These are phyloP conservation scores for Ustilago hordei DNA, from an alignment of 1,284 basidiomycete species.

Conservation along the genomic window DNA sequence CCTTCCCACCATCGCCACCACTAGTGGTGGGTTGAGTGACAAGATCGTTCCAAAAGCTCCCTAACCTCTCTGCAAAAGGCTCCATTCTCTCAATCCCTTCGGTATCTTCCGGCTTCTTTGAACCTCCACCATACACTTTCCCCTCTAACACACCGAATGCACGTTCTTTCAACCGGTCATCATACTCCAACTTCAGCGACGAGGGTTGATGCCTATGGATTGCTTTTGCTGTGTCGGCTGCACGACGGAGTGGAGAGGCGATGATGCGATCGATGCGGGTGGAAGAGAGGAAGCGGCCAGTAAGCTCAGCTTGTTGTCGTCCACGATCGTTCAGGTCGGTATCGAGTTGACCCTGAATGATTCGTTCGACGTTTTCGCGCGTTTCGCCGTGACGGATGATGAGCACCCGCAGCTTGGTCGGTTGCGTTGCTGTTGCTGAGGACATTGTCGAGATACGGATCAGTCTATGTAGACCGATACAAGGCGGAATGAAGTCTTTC, in stretches of 20 bases:
- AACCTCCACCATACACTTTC: constrained; percentile 49
- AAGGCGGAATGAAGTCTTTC: neutral
- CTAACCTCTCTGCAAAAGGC: constrained; percentile 50
- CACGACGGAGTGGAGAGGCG: constrained; percentile 58
- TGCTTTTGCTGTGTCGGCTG: constrained; percentile 42
- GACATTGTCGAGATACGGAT: neutral
- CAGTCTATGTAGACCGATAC: neutral
- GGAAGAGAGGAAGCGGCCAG: constrained; percentile 48
- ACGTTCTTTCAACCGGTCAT: constrained; percentile 62
- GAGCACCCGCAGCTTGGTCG: constrained; percentile 44
- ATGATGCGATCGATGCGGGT: constrained; percentile 59
- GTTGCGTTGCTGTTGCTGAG: neutral
- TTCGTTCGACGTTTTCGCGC: constrained; percentile 62
- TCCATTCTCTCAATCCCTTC: constrained; percentile 59
- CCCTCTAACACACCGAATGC: constrained; percentile 65
- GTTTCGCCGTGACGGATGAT: constrained; percentile 68
- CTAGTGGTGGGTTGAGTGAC: constrained; percentile 9
- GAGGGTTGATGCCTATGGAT: constrained; percentile 25
- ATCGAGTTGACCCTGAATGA: constrained; percentile 68
- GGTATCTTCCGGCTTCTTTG: constrained; percentile 55
- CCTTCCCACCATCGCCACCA: neutral
- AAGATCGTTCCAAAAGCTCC: constrained; percentile 59
- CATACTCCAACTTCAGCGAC: constrained; percentile 28
- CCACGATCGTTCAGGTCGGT: constrained; percentile 62
- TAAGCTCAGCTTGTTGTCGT: constrained; percentile 54